Evolutionary conservation across 495 filamentous ascomycete genomes (phyloP), one percentile per base, ranked within the genome.

Genomic region (Annulohypoxylon nitens): DNA sequence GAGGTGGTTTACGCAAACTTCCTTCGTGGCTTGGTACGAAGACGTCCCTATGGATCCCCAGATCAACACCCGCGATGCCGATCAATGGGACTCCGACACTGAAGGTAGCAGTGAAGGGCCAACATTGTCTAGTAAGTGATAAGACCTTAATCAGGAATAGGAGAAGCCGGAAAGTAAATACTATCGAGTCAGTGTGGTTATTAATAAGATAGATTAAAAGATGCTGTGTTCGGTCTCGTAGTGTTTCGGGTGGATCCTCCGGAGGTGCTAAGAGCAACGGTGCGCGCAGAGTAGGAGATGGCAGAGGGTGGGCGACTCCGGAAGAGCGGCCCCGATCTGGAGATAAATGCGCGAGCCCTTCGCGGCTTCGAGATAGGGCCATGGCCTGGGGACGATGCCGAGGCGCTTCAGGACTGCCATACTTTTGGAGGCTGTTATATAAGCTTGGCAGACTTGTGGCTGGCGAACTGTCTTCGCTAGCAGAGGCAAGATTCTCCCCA

Each of bases 201-300:
- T 58, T 69, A 47, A n/a, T 6, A 14, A 78, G 61, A 39, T 51
- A 62, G 33, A 60, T 68, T 5, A 78, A 37, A n/a, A 64, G 70
- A 74, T 76, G 82, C 69, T 72, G 74, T 48, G 76, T 54, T 61
- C 67, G 51, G 71, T 86, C 70, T 67, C 78, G 73, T 5, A 86
- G 54, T 37, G 83, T 67, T 66, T 81, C 74, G 50, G 85, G 54
- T 1, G 72, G 66, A 25, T 81, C 83, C 41, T 76, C 75, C 47
- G 85, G 90, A 18, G 91, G 90, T 7, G 90, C 83, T 73, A 93
- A 85, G 30, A 92, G 85, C 45, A 91, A 78, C 0, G 86, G 83
- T 34, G 86, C 77, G 58, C 77, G 76, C 26, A 73, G 77, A 14
- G 70, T 79, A 33, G 78, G 80, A 26, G 75, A 73, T 54, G 78